phyloP scores from a whole-genome alignment of 768 basidiomycete genomes.

The Leccinellum luteum region DNA sequence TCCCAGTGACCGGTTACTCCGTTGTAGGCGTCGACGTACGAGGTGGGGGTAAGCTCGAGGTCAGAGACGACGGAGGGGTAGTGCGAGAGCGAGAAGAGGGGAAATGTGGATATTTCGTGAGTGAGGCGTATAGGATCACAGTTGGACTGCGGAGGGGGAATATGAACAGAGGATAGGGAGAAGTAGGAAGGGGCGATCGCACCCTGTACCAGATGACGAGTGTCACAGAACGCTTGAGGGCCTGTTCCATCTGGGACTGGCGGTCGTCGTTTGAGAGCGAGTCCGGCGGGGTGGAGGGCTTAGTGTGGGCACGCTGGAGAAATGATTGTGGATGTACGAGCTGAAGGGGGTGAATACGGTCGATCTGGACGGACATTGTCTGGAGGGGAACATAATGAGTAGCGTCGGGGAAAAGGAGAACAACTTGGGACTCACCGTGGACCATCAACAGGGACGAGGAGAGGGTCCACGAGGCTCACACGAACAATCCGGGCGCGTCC shows the following conservation, averaged over 20 bases:
- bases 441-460: too few species aligned
- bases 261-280: constrained; percentile 19
- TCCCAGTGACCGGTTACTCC: constrained; percentile 59
- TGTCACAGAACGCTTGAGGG: constrained; percentile 53
- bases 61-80: constrained; percentile 52
- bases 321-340: constrained; percentile 6
- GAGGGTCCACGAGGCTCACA: too few species aligned
- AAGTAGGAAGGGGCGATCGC: constrained; percentile 4
- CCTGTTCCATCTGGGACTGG: constrained; percentile 34
- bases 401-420: neutral
- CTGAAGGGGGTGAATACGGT: constrained; percentile 22
- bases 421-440: too few species aligned
- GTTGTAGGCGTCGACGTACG: constrained; percentile 64
- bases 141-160: constrained; percentile 37
- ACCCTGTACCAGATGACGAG: constrained; percentile 73
- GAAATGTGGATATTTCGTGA: constrained; percentile 59
- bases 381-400: constrained; percentile 2
- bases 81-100: constrained; percentile 57
- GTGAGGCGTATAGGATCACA: constrained; percentile 57
- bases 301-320: constrained; percentile 10
- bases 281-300: constrained; percentile 11
- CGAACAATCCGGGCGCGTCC: too few species aligned
- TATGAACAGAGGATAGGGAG: constrained; percentile 2
- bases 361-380: constrained; percentile 27
- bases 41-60: constrained; percentile 47